Evolutionary conservation across 768 basidiomycete species (phyloP).

Genomic region (Hygrocybe coccinea): DNA sequence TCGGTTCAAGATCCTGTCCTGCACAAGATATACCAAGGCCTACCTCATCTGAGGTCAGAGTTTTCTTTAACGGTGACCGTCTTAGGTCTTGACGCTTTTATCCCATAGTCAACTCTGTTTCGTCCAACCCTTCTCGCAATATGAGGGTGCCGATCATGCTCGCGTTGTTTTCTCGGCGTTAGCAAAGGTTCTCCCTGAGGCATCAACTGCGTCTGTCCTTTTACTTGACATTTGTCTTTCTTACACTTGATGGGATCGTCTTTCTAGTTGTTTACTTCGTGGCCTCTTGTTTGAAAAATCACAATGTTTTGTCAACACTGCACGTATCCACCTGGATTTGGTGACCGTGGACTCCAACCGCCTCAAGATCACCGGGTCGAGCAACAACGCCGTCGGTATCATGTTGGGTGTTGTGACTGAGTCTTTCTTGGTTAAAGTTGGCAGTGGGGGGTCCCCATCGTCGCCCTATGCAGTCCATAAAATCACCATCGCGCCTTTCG

Average conservation of each 20-base stretch:
- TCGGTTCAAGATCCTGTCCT: neutral
- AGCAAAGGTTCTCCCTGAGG: neutral
- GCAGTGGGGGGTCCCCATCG: neutral
- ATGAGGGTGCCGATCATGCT: neutral
- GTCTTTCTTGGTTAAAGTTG: neutral
- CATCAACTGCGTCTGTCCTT: neutral
- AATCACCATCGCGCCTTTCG: constrained; percentile 8
- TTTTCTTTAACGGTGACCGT: neutral
- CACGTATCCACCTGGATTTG: neutral
- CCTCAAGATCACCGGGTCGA: neutral
- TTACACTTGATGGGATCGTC: neutral
- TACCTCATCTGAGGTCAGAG: neutral
- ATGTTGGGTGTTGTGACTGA: neutral
- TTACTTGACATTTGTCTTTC: neutral
- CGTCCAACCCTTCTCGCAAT: neutral
- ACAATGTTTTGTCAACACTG: neutral
- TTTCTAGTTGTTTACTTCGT: neutral
- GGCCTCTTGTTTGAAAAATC: neutral
- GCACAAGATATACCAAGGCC: neutral
- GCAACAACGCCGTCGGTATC: neutral
- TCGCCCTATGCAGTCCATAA: constrained; percentile 2
- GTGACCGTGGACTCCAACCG: neutral
- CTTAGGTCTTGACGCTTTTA: neutral
- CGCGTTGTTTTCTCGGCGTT: neutral
- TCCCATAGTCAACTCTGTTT: neutral